Evolutionary conservation across 768 basidiomycete species (phyloP), one percentile per base, ranked within the genome.

Genomic region (Tulasnella sp.): DNA sequence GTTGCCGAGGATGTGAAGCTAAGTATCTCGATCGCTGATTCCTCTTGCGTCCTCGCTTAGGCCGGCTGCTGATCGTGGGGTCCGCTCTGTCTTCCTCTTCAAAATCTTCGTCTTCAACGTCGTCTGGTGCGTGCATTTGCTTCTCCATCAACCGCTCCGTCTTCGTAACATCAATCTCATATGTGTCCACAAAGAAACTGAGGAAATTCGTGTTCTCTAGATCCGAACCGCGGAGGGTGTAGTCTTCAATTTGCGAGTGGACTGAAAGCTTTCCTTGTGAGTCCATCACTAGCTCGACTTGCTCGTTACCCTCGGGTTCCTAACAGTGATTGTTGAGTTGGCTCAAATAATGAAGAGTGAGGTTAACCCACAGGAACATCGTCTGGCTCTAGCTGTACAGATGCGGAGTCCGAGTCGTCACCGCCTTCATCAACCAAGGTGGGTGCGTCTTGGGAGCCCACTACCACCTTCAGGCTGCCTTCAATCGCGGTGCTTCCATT

Each of bases 131-230:
- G 11, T 17, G 17, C 48, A 10, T 23, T 11, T 50, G 11, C 23
- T 50, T 50, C 13, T 17, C 48, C 23, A 11, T 13, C 10, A 13
- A 11, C 11, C 11, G 13, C 10, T 10, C 24, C 13, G 24, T 11
- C 23, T 50, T 50, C 24, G n/a, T n/a, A n/a, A 50, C 13, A 50
- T 50, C 11, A 11, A 15, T 26, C 48, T 76, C 68, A 60, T 73
- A 73, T 0, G 74, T 73, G 29, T 73, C 58, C 2, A 69, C 47
- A 21, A 70, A 68, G 50, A 70, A 74, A 4, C 65, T 56, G 4
- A 69, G 29, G 4, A 72, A 21, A 48, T 64, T 68, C 2, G 38
- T 50, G 9, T 60, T 24, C 1, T 55, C 49, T 1, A 73, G 60
- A 3, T 30, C 63, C 0, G 65, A 51, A 3, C 72, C 72, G 1